Percentiles rank a stretch among this genome's conserved stretches.
phyloP scores from a whole-genome alignment of 2,329 filamentous ascomycete species.

The Penicillium sp. region DNA sequence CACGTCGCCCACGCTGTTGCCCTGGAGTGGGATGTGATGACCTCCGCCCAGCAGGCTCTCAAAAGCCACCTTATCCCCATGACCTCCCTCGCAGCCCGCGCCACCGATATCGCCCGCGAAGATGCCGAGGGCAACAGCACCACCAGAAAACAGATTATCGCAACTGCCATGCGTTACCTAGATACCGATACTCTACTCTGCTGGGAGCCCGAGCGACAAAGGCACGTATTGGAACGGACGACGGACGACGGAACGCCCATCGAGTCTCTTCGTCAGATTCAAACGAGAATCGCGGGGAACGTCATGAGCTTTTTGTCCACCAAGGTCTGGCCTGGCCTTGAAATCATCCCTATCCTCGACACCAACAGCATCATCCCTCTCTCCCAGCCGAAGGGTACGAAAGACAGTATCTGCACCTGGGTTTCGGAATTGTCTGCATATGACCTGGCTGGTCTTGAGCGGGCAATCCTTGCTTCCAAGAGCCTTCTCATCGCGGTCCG shows the following conservation, averaged over 20 bases:
- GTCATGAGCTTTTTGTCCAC: constrained; percentile 71
- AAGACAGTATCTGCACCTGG: constrained; percentile 76
- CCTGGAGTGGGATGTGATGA: constrained; percentile 87
- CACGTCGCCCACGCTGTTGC: constrained; percentile 83
- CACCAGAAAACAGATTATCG: constrained; percentile 64
- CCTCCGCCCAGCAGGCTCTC: constrained; percentile 77
- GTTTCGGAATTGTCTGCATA: constrained; percentile 68
- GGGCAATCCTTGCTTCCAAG: constrained; percentile 81
- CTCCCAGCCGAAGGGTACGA: constrained; percentile 71
- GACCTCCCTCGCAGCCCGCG: constrained; percentile 80
- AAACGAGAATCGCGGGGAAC: constrained; percentile 67
- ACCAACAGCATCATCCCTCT: constrained; percentile 71
- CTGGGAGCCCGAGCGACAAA: constrained; percentile 67
- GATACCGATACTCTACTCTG: constrained; percentile 91
- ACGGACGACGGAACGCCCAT: constrained; percentile 47
- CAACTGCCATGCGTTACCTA: constrained; percentile 77
- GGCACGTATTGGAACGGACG: constrained; percentile 50
- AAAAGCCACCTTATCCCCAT: constrained; percentile 86
- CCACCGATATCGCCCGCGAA: constrained; percentile 73
- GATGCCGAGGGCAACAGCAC: constrained; percentile 55
- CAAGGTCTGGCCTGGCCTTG: constrained; percentile 79
- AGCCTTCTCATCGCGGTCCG: constrained; percentile 75
- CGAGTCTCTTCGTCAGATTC: constrained; percentile 68
- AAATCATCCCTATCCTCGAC: constrained; percentile 78
- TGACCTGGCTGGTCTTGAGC: constrained; percentile 84